Evolutionary conservation across 768 basidiomycete species (phyloP).

Genomic region (Auriscalpium microsporum): DNA sequence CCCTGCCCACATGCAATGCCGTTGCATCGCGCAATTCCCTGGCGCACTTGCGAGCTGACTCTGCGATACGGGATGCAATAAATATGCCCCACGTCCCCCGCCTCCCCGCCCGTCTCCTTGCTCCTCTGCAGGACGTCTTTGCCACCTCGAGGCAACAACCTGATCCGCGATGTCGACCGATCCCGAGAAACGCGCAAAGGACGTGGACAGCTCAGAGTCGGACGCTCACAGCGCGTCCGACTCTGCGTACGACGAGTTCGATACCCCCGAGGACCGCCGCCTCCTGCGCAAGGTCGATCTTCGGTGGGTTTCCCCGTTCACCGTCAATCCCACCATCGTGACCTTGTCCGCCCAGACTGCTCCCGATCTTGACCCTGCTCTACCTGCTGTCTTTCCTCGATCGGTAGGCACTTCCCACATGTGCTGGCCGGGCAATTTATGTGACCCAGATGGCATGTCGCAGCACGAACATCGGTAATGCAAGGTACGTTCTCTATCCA

Average conservation of each 20-base stretch:
- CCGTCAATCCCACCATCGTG: neutral
- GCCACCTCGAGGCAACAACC: too few relatives aligned
- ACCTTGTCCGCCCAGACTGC: slow-evolving; percentile 18
- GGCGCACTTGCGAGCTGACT: too few relatives aligned
- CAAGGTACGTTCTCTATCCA: slow-evolving; percentile 22
- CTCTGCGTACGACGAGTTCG: neutral
- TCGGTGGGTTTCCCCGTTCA: neutral
- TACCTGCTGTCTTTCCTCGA: slow-evolving; percentile 36
- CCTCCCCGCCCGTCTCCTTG: too few relatives aligned
- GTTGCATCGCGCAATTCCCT: too few relatives aligned
- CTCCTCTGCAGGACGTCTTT: too few relatives aligned
- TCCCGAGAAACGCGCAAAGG: neutral
- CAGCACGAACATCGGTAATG: slow-evolving; percentile 32
- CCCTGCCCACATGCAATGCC: too few relatives aligned
- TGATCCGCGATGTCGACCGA: neutral
- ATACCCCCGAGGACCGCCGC: slow-evolving; percentile 1
- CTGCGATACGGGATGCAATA: too few relatives aligned
- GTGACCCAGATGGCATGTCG: too few relatives aligned
- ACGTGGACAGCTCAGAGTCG: neutral
- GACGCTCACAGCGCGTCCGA: neutral
- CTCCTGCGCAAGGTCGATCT: slow-evolving; percentile 11
- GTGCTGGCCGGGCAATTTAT: too few relatives aligned
- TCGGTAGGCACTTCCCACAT: slow-evolving; percentile 17
- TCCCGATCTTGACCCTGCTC: slow-evolving; percentile 33
- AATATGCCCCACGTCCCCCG: too few relatives aligned